phyloP scores from a whole-genome alignment of 2,329 filamentous ascomycete species.

The Dothidotthia symphoricarpi region DNA sequence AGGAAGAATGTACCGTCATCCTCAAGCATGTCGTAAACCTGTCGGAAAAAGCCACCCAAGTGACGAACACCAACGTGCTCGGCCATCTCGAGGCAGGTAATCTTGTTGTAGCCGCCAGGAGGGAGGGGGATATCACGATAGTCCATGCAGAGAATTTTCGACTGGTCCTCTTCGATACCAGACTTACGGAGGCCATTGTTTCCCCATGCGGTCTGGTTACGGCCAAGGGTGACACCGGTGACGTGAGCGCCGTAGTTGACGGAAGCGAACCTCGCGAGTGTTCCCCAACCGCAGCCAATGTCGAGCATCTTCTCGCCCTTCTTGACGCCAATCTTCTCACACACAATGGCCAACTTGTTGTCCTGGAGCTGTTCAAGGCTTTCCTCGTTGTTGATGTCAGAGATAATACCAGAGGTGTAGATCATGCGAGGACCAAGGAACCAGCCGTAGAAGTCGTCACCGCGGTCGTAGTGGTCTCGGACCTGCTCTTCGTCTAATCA shows the following conservation, averaged over 20 bases:
- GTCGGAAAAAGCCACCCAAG: slow-evolving; percentile 74
- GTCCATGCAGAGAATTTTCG: slow-evolving; percentile 90
- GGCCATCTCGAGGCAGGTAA: slow-evolving; percentile 97
- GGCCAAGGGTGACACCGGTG: slow-evolving; percentile 89
- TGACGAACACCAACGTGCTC: slow-evolving; percentile 97
- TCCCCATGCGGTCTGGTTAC: slow-evolving; percentile 96
- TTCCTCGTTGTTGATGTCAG: slow-evolving; percentile 83
- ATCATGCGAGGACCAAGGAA: slow-evolving; percentile 98
- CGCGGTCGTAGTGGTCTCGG: slow-evolving; percentile 94
- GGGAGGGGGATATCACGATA: slow-evolving; percentile 90
- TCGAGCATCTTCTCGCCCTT: slow-evolving; percentile 81
- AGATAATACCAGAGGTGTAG: slow-evolving; percentile 94
- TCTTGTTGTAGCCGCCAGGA: slow-evolving; percentile 81
- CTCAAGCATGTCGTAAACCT: slow-evolving; percentile 93
- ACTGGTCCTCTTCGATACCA: slow-evolving; percentile 82
- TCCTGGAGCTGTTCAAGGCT: slow-evolving; percentile 93
- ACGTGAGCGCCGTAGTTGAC: slow-evolving; percentile 84
- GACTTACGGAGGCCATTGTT: slow-evolving; percentile 82
- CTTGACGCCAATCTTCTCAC: slow-evolving; percentile 88
- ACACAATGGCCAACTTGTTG: slow-evolving; percentile 93
- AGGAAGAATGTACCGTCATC: slow-evolving; percentile 96
- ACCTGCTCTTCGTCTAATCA: slow-evolving; percentile 88
- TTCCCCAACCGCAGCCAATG: slow-evolving; percentile 98
- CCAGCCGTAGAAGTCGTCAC: slow-evolving; percentile 98
- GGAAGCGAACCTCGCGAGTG: slow-evolving; percentile 87